Evolutionary conservation across 192 early-diverging fungal species (phyloP).

Genomic region (Coemansia sp.): DNA sequence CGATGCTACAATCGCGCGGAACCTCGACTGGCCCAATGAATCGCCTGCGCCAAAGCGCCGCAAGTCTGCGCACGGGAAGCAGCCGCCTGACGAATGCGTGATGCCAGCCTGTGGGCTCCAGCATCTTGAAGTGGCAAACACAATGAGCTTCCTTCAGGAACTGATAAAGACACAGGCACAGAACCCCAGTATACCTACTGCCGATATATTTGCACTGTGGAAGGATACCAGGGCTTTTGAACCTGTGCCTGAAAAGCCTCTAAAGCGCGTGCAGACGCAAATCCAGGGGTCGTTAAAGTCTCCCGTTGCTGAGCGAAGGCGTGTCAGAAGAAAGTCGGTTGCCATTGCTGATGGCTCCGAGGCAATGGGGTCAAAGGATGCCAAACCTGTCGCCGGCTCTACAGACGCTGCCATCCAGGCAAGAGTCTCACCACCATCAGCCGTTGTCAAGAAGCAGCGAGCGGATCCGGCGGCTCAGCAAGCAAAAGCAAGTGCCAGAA

Average conservation of each 20-base stretch:
- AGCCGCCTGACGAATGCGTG: slow-evolving; percentile 44
- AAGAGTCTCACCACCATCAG: neutral
- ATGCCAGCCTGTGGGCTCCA: slow-evolving; percentile 34
- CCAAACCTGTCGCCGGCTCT: neutral
- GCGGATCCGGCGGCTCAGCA: neutral
- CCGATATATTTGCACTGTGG: slow-evolving; percentile 25
- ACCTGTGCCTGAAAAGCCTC: slow-evolving; percentile 3
- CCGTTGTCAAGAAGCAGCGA: neutral
- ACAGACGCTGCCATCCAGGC: neutral
- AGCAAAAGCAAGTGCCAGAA: neutral
- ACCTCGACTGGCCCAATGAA: slow-evolving; percentile 42
- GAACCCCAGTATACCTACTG: neutral
- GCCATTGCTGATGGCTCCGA: neutral
- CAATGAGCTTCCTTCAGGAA: slow-evolving; percentile 25
- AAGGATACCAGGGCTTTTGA: neutral
- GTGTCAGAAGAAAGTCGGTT: slow-evolving; percentile 7
- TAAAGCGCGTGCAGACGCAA: neutral
- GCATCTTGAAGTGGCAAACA: slow-evolving; percentile 43
- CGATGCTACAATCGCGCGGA: slow-evolving; percentile 41
- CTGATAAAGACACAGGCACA: slow-evolving; percentile 21
- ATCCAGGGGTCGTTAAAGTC: neutral
- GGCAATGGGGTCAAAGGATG: neutral
- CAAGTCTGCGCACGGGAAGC: slow-evolving; percentile 39
- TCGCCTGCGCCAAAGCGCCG: slow-evolving; percentile 20
- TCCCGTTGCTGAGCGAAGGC: slow-evolving; percentile 13